Evolutionary conservation across 129 eudicot genomes (phyloP).

Genomic region (Escallonia herrerae): DNA sequence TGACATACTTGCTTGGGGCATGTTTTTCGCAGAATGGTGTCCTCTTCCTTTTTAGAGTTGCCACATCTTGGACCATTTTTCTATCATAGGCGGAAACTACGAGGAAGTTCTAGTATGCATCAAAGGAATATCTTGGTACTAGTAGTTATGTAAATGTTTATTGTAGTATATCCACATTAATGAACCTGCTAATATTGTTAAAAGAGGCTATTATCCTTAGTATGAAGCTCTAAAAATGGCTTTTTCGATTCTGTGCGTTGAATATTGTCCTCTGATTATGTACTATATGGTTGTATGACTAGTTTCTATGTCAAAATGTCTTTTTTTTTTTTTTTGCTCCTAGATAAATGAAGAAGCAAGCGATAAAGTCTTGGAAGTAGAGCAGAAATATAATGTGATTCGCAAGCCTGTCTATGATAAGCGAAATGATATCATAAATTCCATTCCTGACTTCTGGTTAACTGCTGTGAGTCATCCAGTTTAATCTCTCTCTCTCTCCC

Average conservation of each 20-base stretch:
- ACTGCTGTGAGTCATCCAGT: constrained; percentile 61
- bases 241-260: neutral
- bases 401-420: constrained; percentile 87
- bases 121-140: too few relatives aligned
- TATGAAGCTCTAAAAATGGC: neutral
- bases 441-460: constrained; percentile 92
- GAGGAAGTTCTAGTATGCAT: too few relatives aligned
- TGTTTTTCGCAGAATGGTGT: too few relatives aligned
- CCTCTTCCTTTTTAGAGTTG: too few relatives aligned
- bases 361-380: constrained; percentile 81
- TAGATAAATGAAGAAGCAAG: constrained; percentile 89
- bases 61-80: neutral
- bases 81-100: too few relatives aligned
- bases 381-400: constrained; percentile 67
- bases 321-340: constrained; percentile 9
- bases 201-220: neutral
- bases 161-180: too few relatives aligned
- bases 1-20: too few relatives aligned
- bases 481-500: neutral
- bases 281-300: neutral
- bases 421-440: constrained; percentile 59
- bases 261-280: neutral
- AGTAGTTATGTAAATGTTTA: too few relatives aligned
- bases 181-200: neutral
- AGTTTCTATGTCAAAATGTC: neutral